Evolutionary conservation across 148 eudicot species (phyloP).

Genomic region (Camellia granthamiana): DNA sequence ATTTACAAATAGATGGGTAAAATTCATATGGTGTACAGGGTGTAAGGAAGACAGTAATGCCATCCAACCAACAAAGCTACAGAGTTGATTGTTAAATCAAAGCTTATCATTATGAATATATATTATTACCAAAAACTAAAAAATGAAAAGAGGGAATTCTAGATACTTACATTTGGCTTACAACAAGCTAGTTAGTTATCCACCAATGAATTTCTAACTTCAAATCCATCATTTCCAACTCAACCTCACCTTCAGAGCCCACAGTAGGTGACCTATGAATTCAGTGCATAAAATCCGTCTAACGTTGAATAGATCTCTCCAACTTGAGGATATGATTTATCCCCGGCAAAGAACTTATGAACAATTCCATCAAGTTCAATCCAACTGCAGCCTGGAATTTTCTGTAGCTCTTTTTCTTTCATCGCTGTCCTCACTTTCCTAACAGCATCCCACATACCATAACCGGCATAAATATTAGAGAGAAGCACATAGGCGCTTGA

Average conservation of each 20-base stretch:
- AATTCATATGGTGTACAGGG: neutral
- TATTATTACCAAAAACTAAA: neutral
- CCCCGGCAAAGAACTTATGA: slow-evolving; percentile 56
- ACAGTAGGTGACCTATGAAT: slow-evolving; percentile 23
- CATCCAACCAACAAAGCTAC: neutral
- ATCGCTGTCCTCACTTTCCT: slow-evolving; percentile 47
- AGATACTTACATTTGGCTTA: slow-evolving; percentile 10
- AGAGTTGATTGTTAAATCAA: neutral
- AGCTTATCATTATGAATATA: neutral
- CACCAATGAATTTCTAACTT: neutral
- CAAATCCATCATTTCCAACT: slow-evolving; percentile 15
- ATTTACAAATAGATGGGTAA: neutral
- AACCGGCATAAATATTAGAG: slow-evolving; percentile 65
- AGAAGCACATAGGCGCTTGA: slow-evolving; percentile 58
- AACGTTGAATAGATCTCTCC: slow-evolving; percentile 44
- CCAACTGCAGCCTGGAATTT: slow-evolving; percentile 69
- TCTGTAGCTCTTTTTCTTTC: slow-evolving; percentile 47
- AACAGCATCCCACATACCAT: slow-evolving; percentile 65
- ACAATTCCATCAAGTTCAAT: slow-evolving; percentile 61
- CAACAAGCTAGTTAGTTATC: neutral
- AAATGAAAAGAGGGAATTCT: neutral
- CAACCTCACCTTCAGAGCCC: slow-evolving; percentile 10
- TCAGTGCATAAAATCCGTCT: slow-evolving; percentile 19
- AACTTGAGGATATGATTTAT: slow-evolving; percentile 39
- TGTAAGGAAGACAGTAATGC: neutral